phyloP scores from a whole-genome alignment of 805 yeast species.

The Barnettozyma populi region DNA sequence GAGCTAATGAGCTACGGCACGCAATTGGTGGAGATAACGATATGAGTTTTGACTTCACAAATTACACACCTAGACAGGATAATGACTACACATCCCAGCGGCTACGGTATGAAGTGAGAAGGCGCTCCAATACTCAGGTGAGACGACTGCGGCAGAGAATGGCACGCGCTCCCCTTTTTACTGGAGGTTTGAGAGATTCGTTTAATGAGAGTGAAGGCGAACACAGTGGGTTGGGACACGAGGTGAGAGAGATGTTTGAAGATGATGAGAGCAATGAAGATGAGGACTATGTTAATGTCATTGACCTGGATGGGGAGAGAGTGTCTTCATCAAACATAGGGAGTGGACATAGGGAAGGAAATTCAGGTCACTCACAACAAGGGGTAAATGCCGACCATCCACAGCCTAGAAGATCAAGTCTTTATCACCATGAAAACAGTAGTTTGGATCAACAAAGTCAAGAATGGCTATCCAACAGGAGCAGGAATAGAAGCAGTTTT shows the following conservation, averaged over 20 bases:
- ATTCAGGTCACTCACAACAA: not conserved
- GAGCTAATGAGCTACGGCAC: constrained; percentile 4
- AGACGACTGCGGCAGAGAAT: constrained; percentile 2
- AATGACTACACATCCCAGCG: not conserved
- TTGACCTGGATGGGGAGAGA: constrained; percentile 4
- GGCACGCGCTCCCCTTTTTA: not conserved
- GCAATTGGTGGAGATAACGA: not conserved
- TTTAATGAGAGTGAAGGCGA: not conserved
- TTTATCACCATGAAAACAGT: not conserved
- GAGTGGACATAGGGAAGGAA: not conserved
- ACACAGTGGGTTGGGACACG: not conserved
- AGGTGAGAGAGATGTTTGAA: not conserved
- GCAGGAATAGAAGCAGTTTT: constrained; percentile 6
- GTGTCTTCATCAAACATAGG: not conserved
- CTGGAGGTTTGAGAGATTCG: not conserved
- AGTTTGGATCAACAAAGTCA: not conserved
- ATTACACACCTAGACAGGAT: not conserved
- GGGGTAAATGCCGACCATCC: not conserved
- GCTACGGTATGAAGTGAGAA: constrained; percentile 1
- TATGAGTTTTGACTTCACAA: constrained; percentile 3
- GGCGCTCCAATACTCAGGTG: not conserved
- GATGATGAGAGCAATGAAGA: not conserved
- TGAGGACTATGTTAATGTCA: constrained; percentile 1
- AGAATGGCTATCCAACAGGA: not conserved
- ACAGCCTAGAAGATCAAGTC: not conserved